Conservation (phyloP, 2,329 filamentous ascomycete genomes). For the Aspergillus felis region DNA sequence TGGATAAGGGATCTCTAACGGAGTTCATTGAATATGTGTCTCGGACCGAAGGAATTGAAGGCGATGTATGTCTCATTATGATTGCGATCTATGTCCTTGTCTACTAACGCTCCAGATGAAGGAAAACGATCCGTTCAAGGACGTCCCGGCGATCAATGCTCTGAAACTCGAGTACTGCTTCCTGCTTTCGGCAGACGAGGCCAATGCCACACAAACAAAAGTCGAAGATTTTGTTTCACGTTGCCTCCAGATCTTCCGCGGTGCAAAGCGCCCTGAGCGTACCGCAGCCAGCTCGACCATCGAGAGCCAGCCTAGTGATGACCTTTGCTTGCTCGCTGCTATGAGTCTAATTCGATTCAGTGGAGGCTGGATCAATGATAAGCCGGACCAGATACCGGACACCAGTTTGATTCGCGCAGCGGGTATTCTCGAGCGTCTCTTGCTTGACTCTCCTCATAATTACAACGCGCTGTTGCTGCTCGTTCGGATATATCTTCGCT, state of each 20-base stretch:
- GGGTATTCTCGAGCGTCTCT: constrained; percentile 37
- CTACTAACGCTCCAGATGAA: constrained; percentile 8
- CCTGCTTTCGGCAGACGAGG: constrained; percentile 29
- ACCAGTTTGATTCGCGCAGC: constrained; percentile 35
- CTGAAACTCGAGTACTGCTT: constrained; percentile 44
- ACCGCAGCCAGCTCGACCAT: constrained; percentile 30
- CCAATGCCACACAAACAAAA: constrained; percentile 20
- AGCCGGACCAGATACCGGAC: constrained; percentile 19
- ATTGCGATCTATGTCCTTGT: not conserved
- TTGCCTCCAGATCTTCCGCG: constrained; percentile 35
- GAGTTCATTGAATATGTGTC: constrained; percentile 26
- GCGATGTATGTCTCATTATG: constrained; percentile 19
- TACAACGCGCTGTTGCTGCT: constrained; percentile 44
- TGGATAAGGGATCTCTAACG: constrained; percentile 24
- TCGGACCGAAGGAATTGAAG: constrained; percentile 15
- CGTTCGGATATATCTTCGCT: constrained; percentile 40
- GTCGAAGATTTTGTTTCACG: constrained; percentile 36
- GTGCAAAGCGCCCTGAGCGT: constrained; percentile 17
- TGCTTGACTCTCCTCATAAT: constrained; percentile 43
- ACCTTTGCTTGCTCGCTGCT: constrained; percentile 41
- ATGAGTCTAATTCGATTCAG: constrained; percentile 38
- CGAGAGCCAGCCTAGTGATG: constrained; percentile 43
- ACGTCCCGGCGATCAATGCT: constrained; percentile 38
- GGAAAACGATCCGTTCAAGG: constrained; percentile 19
- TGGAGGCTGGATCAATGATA: constrained; percentile 14